These are phyloP conservation scores for Sugiyamaella xylanicola DNA, from an alignment of 1,139 yeast genomes.

Conservation along the genomic window DNA sequence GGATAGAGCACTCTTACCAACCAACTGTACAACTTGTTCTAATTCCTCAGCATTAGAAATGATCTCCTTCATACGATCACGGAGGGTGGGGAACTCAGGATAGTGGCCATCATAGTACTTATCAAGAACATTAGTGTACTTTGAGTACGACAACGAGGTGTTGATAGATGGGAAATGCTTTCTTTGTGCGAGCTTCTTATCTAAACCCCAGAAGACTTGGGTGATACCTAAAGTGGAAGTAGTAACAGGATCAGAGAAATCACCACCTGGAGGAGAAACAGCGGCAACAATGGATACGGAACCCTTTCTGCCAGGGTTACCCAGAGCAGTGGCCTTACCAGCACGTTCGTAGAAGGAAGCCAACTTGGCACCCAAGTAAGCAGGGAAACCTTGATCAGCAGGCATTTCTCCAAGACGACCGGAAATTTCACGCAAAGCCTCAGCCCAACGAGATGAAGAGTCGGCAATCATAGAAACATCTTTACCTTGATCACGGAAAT, in stretches of 20 bases:
- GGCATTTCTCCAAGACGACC: conserved; percentile 99
- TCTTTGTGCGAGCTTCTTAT: conserved; percentile 98
- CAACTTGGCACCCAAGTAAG: conserved; percentile 96
- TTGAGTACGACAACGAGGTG: conserved; percentile 93
- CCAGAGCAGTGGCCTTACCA: conserved; percentile 92
- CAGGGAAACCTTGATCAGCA: conserved; percentile 99
- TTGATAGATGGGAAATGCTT: conserved; percentile 99
- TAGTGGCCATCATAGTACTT: conserved; percentile 82
- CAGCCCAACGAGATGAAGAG: conserved; percentile 99
- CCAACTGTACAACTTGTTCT: conserved; percentile 98
- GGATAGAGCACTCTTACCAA: conserved; percentile 96
- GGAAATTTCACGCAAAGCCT: conserved; percentile 98
- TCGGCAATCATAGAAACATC: conserved; percentile 99
- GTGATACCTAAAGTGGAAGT: conserved; percentile 98
- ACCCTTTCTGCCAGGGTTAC: conserved; percentile 95
- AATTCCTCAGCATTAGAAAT: conserved; percentile 95
- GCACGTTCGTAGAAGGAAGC: conserved; percentile 99
- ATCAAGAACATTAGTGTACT: conserved; percentile 84
- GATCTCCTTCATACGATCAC: conserved; percentile 92
- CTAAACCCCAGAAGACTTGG: conserved; percentile 99
- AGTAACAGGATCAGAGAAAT: conserved; percentile 99
- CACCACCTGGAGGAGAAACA: conserved; percentile 99
- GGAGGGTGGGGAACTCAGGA: conserved; percentile 87
- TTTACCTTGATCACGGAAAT: conserved; percentile 99
- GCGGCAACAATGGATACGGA: conserved; percentile 99